These are phyloP conservation scores for Paraleonurus japonicus DNA, from an alignment of 257 asterid genomes.

Conservation along the genomic window DNA sequence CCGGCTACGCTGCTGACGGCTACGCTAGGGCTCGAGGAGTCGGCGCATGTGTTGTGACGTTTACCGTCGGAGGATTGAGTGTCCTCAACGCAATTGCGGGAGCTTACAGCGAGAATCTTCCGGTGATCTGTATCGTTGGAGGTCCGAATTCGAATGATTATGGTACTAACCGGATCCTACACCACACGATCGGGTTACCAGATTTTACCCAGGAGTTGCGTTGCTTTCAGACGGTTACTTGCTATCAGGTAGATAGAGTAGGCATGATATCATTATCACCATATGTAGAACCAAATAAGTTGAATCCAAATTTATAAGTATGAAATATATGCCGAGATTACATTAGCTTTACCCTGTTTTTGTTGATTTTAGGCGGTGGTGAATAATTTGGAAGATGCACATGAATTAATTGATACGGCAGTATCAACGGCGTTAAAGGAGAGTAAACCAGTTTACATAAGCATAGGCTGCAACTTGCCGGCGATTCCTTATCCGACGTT, in stretches of 20 bases:
- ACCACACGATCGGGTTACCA: constrained; percentile 81
- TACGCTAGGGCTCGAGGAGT: constrained; percentile 86
- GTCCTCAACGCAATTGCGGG: constrained; percentile 85
- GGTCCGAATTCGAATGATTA: constrained; percentile 84
- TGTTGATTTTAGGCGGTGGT: constrained; percentile 59
- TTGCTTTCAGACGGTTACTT: constrained; percentile 82
- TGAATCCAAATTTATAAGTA: neutral
- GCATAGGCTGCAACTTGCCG: constrained; percentile 71
- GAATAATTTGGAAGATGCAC: constrained; percentile 86
- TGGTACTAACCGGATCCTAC: constrained; percentile 70
- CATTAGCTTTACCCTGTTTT: neutral
- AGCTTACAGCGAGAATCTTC: constrained; percentile 84
- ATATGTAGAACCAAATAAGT: neutral
- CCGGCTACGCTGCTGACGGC: constrained; percentile 87
- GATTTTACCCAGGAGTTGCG: constrained; percentile 86
- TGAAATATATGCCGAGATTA: neutral
- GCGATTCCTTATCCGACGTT: constrained; percentile 75
- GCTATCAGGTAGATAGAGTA: constrained; percentile 53
- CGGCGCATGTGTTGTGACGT: constrained; percentile 84
- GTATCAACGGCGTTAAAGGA: constrained; percentile 78
- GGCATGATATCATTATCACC: neutral
- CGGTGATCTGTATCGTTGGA: constrained; percentile 77
- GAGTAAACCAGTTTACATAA: constrained; percentile 83
- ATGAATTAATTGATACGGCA: constrained; percentile 75
- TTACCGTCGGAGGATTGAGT: constrained; percentile 82